These are phyloP conservation scores for Schizophyllum commune DNA, from an alignment of 1,284 basidiomycete genomes.

Conservation along the genomic window DNA sequence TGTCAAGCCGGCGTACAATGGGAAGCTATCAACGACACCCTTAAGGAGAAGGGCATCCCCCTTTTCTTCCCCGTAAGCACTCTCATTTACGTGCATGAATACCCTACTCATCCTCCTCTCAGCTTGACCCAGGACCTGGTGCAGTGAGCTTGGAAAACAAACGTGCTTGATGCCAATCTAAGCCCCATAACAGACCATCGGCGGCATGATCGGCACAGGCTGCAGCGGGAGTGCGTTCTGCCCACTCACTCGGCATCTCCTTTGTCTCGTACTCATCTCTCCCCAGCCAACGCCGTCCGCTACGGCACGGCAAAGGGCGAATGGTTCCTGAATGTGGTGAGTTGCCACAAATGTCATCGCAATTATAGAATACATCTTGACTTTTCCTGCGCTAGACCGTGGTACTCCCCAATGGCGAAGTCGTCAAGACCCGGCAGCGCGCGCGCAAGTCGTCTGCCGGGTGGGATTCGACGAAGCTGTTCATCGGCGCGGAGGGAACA, in stretches of 20 bases:
- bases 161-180: background rate
- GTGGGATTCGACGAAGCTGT: slow-evolving; percentile 73
- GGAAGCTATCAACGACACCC: slow-evolving; percentile 79
- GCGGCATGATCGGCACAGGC: slow-evolving; percentile 50
- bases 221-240: slow-evolving; percentile 43
- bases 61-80: slow-evolving; percentile 60
- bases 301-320: slow-evolving; percentile 75
- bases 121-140: slow-evolving; percentile 49
- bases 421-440: slow-evolving; percentile 71
- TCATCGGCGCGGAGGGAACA: slow-evolving; percentile 79
- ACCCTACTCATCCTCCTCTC: background rate
- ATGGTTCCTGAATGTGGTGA: slow-evolving; percentile 61
- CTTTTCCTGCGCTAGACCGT: slow-evolving; percentile 43
- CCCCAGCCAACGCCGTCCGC: slow-evolving; percentile 66
- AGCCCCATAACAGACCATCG: slow-evolving; percentile 35
- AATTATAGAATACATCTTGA: background rate
- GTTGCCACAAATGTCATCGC: slow-evolving; percentile 15
- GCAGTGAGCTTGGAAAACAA: slow-evolving; percentile 27
- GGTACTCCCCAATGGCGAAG: slow-evolving; percentile 72
- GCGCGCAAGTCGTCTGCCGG: slow-evolving; percentile 73
- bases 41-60: slow-evolving; percentile 62
- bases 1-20: slow-evolving; percentile 82
- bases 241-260: background rate
- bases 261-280: background rate
- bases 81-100: background rate